Base-by-base conservation (phyloP, 352 stramenopile species). In the Lagenidium giganteum region DNA sequence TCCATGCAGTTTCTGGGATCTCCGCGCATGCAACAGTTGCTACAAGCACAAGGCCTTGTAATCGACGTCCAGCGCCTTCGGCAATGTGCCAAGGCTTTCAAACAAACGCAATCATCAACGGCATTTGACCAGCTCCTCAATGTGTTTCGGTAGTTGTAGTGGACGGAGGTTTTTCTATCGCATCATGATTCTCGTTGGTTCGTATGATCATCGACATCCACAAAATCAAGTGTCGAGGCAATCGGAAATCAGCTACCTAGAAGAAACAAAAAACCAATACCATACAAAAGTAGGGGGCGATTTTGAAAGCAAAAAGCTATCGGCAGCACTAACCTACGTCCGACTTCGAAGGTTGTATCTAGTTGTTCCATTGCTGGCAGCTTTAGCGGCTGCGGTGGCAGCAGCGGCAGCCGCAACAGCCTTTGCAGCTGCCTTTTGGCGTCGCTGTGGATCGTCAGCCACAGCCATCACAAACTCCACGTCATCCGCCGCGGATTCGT, bases 71-170 rank as follows among this genome's bases (percentile, higher is more conserved):
- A 40, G 3, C 56, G 49, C 18, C 48, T 87, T 38, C 77, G 77
- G n/a, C 61, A 75, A 22, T 57, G 48, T 33, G 74, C 77, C 22
- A 87, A 87, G 43, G 51, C 44, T 42, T 89, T 87, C 70, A 89
- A 89, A 45, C 60, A 78, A 29, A 47, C 43, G 13, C 42, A 73
- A 25, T 65, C 51, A 16, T 48, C 60, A 16, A 43, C 58, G 26
- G 55, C 61, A 1, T 78, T 85, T 17, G 49, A 47, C 24, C 49
- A 47, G 28, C 59, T 84, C 28, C 73, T 75, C 57, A 43, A 36
- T 21, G 56, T 79, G 31, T 83, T 83, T 37, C 58, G 52, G 0
- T n/a, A n/a, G n/a, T n/a, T n/a, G n/a, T n/a, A n/a, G n/a, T n/a
- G n/a, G n/a, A n/a, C n/a, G n/a, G n/a, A n/a, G n/a, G n/a, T n/a